A percentile compares a stretch with the other conserved stretches of the same genome.
Conservation (phyloP, 306 rosid species). For the Trichosanthes truncata region DNA sequence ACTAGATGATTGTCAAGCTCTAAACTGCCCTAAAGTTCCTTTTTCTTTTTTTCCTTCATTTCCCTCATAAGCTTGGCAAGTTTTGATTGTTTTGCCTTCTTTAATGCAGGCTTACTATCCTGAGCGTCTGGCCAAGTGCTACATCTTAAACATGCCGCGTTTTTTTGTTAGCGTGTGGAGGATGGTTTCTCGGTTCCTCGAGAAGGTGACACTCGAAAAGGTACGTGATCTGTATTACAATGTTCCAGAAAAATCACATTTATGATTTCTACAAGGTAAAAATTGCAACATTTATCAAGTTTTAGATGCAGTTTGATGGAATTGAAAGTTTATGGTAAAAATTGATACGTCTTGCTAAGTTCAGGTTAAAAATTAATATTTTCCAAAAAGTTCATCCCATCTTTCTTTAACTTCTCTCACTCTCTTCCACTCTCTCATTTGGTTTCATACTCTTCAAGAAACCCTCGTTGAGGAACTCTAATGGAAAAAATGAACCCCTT, state of each 20-base stretch:
- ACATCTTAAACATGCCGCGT: conserved; percentile 68
- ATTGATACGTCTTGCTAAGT: neutral
- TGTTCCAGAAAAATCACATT: neutral
- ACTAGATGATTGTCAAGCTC: neutral
- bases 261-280: too few species aligned
- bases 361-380: too few species aligned
- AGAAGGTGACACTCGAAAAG: conserved; percentile 75
- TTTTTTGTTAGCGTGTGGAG: conserved; percentile 90
- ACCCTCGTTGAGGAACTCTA: too few species aligned
- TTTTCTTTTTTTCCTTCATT: neutral
- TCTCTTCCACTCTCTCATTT: neutral
- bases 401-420: neutral
- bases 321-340: neutral
- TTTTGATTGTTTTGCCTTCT: neutral
- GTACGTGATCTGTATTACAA: conserved; percentile 17
- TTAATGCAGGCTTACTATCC: conserved; percentile 75
- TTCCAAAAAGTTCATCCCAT: too few species aligned
- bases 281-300: too few species aligned
- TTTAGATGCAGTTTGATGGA: too few species aligned
- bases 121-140: conserved; percentile 68
- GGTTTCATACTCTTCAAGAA: neutral
- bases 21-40: neutral
- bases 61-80: neutral
- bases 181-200: conserved; percentile 69
- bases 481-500: too few species aligned